Evolutionary conservation across 768 basidiomycete genomes (phyloP).

Genomic region (Suillus subalutaceus): DNA sequence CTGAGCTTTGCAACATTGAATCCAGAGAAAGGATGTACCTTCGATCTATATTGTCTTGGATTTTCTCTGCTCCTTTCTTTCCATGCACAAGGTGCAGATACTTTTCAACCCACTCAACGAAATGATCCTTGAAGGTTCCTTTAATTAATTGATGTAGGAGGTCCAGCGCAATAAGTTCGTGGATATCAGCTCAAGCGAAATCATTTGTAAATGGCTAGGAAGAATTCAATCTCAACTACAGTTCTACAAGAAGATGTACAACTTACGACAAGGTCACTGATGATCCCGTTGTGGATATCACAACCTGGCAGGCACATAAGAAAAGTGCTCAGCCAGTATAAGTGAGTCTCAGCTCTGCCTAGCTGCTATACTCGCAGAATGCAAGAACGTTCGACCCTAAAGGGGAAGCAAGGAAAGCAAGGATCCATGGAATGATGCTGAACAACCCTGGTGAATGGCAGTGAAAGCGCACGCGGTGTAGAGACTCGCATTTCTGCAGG

Average conservation of each 20-base stretch:
- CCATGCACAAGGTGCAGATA: background rate
- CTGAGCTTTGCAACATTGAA: background rate
- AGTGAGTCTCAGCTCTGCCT: no score
- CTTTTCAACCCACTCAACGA: background rate
- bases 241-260: no score
- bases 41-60: background rate
- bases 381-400: no score
- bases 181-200: background rate
- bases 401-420: no score
- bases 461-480: no score
- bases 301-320: no score
- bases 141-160: background rate
- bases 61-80: background rate
- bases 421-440: no score
- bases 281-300: no score
- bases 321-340: no score
- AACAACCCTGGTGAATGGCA: no score
- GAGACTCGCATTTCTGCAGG: no score
- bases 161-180: background rate
- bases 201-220: background rate
- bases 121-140: background rate
- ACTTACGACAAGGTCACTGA: background rate
- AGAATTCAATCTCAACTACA: background rate
- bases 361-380: no score
- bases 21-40: rapidly evolving